phyloP scores from a whole-genome alignment of 345 rosid species.

The Draba incana region DNA sequence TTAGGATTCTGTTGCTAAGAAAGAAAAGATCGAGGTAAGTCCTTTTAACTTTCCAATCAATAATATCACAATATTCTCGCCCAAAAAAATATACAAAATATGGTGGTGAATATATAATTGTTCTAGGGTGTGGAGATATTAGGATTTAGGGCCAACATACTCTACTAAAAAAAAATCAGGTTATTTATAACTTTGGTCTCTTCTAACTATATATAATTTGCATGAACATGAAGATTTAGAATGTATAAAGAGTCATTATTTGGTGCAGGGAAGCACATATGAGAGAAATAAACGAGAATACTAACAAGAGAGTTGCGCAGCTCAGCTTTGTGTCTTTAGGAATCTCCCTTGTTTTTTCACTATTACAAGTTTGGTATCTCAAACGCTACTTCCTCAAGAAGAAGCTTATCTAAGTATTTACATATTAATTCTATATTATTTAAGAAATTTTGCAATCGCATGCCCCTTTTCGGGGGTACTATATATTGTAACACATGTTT shows the following conservation, averaged over 20 bases:
- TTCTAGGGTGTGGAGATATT: constrained; percentile 39
- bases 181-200: constrained; percentile 2
- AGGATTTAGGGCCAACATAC: constrained; percentile 8
- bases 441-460: constrained; percentile 11
- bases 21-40: constrained; percentile 38
- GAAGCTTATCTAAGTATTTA: constrained; percentile 37
- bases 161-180: constrained; percentile 24
- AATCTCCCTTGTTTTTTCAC: constrained; percentile 22
- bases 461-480: background rate
- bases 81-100: background rate
- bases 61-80: background rate
- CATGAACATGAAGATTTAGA: background rate
- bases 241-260: background rate
- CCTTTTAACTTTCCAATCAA: background rate
- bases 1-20: constrained; percentile 39
- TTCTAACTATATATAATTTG: background rate
- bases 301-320: constrained; percentile 32
- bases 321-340: constrained; percentile 31
- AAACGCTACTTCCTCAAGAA: constrained; percentile 41
- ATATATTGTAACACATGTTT: constrained; percentile 1
- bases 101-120: background rate
- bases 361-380: constrained; percentile 39
- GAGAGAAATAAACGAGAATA: constrained; percentile 36
- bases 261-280: constrained; percentile 38
- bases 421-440: background rate